Evolutionary conservation across 345 rosid genomes (phyloP).

Genomic region (Gossypium bickii): DNA sequence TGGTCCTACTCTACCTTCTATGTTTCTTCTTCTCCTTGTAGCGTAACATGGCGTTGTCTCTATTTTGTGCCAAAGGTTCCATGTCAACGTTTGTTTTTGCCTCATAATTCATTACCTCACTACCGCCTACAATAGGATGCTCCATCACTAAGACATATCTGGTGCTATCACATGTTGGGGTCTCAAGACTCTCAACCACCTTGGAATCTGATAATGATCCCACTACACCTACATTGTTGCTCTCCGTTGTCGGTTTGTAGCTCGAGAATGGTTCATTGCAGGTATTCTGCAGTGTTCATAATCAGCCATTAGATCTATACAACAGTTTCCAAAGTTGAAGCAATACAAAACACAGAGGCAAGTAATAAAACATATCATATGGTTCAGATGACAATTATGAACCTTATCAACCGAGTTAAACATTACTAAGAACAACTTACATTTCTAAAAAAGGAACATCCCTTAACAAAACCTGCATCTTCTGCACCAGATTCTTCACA

Average conservation of each 20-base stretch:
- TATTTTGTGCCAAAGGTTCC: slow-evolving; percentile 59
- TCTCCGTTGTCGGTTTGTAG: slow-evolving; percentile 43
- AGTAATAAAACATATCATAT: background rate
- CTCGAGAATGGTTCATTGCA: slow-evolving; percentile 22
- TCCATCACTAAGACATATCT: slow-evolving; percentile 36
- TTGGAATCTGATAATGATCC: slow-evolving; percentile 22
- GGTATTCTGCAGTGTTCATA: background rate
- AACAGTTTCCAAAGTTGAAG: background rate
- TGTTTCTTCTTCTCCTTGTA: slow-evolving; percentile 93
- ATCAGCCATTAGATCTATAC: background rate
- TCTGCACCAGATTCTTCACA: slow-evolving; percentile 36
- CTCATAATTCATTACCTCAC: slow-evolving; percentile 26
- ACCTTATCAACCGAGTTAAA: background rate
- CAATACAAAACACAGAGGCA: background rate
- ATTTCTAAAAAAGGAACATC: slow-evolving; percentile 23
- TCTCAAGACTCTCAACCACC: background rate
- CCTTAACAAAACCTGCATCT: slow-evolving; percentile 43
- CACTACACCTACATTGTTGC: slow-evolving; percentile 31
- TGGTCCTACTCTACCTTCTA: slow-evolving; percentile 44
- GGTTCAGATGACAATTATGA: slow-evolving; percentile 17
- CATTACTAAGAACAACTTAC: background rate
- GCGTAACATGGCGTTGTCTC: slow-evolving; percentile 84
- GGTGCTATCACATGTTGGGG: slow-evolving; percentile 27
- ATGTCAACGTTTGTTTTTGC: slow-evolving; percentile 39
- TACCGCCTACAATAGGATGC: slow-evolving; percentile 27